Base-by-base conservation (phyloP, 306 rosid species). In the Arachis stenosperma region DNA sequence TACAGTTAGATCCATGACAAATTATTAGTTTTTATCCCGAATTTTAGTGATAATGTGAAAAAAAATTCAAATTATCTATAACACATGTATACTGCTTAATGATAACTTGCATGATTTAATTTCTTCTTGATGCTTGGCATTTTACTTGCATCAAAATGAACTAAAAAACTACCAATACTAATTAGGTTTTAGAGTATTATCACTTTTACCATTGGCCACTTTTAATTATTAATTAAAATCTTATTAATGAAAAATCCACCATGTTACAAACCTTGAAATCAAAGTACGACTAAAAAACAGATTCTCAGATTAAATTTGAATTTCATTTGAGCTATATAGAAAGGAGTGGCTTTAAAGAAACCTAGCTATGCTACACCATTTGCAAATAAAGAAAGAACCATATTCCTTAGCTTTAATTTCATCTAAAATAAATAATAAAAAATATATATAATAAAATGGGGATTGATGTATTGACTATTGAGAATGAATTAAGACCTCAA, bases 311-410 rank as follows among this genome's bases (percentile, higher is more conserved):
- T 73, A 52, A 40, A 52, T 39, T 14, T 33, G 37, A 33, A 33
- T 33, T 75, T 64, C 3, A 12, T 48, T 54, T 42, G 2, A 50
- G 39, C 17, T 68, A 48, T 6, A 17, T 27, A 57, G 44, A 70
- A 70, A 70, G 74, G 15, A 48, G 33, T 46, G 40, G 44, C 67
- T 33, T 44, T 36, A 50, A 6, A 63, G 14, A 74, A 61, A 74
- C 11, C 15, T 29, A 74, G 7, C 15, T 29, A 54, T 56, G 39
- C 27, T 47, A 11, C 9, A 63, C 60, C 50, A 67, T 57, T 74
- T 15, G 53, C 50, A 29, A 83, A 50, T 66, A 43, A 83, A 50
- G 71, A 43, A 69, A 81, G 81, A 81, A 79, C 74, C 69, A 60
- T 59, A 80, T 82, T 84, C 81, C 67, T 84, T 4, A 33, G 37